Evolutionary conservation across 1,139 yeast species (phyloP).

Genomic region (Diutina sp.): DNA sequence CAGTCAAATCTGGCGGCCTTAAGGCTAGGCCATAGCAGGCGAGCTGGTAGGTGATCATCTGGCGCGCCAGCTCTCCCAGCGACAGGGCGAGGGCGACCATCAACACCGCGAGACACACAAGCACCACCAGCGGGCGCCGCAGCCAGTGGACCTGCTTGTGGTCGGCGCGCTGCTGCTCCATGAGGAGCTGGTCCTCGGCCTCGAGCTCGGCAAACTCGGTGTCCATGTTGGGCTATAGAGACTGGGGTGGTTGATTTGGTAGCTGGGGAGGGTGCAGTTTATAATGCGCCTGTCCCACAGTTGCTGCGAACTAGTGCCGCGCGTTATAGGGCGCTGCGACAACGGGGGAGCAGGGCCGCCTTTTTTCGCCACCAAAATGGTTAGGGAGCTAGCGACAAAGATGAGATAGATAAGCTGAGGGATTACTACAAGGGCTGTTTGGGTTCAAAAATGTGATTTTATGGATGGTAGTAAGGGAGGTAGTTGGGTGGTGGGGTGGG

Average conservation of each 20-base stretch:
- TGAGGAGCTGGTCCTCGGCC: conserved; percentile 26
- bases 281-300: too few species aligned
- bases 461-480: too few species aligned
- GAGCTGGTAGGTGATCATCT: conserved; percentile 20
- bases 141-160: conserved; percentile 22
- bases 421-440: too few species aligned
- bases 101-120: conserved; percentile 17
- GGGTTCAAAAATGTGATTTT: too few species aligned
- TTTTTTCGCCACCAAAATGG: too few species aligned
- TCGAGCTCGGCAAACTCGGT: conserved; percentile 12
- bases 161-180: conserved; percentile 21
- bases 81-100: conserved; percentile 16
- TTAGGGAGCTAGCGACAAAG: too few species aligned
- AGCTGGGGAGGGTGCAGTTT: neutral
- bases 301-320: too few species aligned
- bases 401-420: too few species aligned
- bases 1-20: neutral
- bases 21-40: conserved; percentile 20
- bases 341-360: too few species aligned
- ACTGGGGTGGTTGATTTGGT: neutral
- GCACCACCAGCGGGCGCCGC: conserved; percentile 20
- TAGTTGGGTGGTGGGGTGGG: too few species aligned
- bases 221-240: neutral
- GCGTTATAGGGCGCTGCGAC: too few species aligned
- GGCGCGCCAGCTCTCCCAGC: conserved; percentile 22